Base-by-base conservation (phyloP, 495 filamentous ascomycete genomes). In the Paragyromitra xinjiangensis region DNA sequence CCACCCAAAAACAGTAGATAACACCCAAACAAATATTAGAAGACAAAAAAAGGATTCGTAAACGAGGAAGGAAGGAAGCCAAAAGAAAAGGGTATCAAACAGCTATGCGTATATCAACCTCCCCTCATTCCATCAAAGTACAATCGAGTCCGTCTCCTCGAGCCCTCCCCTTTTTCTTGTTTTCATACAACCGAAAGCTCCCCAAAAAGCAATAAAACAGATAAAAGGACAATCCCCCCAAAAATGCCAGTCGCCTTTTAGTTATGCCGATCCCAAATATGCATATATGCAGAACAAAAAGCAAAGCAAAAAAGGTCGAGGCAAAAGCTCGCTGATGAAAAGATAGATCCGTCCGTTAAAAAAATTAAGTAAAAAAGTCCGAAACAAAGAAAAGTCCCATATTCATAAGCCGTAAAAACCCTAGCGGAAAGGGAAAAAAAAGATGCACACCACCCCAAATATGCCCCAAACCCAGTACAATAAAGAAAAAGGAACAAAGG, bases 221-320 rank as follows among this genome's bases (percentile, higher is more conserved):
- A 78, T 50, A 66, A 64, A 68, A 66, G 67, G 77, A 70, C 48
- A 78, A 51, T 48, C 56, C 76, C 29, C 74, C 61, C 40, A 65
- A 40, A 77, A 71, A 79, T 79, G 61, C 77, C 66, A 40, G 68
- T 72, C 77, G 59, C 77, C 73, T 78, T 78, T 78, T 66, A 77
- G 69, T 78, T 79, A 78, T 79, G 65, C 66, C 66, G 29, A 65
- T 78, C 59, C 77, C 74, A 69, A 78, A 65, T 65, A 79, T 70
- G 75, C 65, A 71, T 71, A 24, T 53, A 71, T 78, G 44, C 45
- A 72, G 64, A 72, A 78, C 40, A 66, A 71, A 77, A 66, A 45
- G 70, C 34, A 64, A 59, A 59, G 0, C 0, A 56, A 11, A 76
- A 77, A 61, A 71, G 69, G 50, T 51, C 7, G 16, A 42, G 50